A percentile compares a stretch with the other conserved stretches of the same genome.
These are phyloP conservation scores for Pharus latifolius DNA, from an alignment of 176 grass and related monocot species.

Conservation along the genomic window DNA sequence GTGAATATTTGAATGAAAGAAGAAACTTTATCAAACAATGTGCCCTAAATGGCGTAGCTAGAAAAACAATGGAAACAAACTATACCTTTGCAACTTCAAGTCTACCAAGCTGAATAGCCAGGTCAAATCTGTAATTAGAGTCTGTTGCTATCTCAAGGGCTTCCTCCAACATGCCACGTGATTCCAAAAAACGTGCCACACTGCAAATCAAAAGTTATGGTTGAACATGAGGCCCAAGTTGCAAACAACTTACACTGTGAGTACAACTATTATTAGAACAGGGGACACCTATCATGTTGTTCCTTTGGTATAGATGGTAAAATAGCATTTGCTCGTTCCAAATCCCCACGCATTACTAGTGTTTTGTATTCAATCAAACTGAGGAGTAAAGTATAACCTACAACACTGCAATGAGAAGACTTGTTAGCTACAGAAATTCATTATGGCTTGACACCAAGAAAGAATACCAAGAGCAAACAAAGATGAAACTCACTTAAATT, in stretches of 20 bases:
- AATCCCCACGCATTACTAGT: constrained; percentile 94
- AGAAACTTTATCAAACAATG: neutral
- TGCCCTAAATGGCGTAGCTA: neutral
- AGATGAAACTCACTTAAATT: constrained; percentile 74
- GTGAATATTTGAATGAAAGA: constrained; percentile 4
- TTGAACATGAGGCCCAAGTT: neutral
- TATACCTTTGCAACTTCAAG: constrained; percentile 90
- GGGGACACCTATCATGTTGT: constrained; percentile 77
- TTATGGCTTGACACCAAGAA: neutral
- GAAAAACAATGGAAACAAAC: constrained; percentile 8
- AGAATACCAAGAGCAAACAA: neutral
- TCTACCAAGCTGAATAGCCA: constrained; percentile 86
- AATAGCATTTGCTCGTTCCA: constrained; percentile 66
- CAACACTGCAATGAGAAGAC: constrained; percentile 65
- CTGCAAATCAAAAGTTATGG: constrained; percentile 37
- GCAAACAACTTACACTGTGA: neutral
- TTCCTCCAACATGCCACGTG: constrained; percentile 90
- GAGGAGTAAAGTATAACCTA: constrained; percentile 93
- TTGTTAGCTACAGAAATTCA: constrained; percentile 23
- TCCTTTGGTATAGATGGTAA: constrained; percentile 92
- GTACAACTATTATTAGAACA: constrained; percentile 7
- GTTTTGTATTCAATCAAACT: constrained; percentile 99
- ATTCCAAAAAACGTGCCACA: constrained; percentile 96
- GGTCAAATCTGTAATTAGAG: constrained; percentile 94
- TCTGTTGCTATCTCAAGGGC: constrained; percentile 96